Conservation (phyloP, 2,329 filamentous ascomycete genomes). For the Paecilomyces dactylethromorphus region DNA sequence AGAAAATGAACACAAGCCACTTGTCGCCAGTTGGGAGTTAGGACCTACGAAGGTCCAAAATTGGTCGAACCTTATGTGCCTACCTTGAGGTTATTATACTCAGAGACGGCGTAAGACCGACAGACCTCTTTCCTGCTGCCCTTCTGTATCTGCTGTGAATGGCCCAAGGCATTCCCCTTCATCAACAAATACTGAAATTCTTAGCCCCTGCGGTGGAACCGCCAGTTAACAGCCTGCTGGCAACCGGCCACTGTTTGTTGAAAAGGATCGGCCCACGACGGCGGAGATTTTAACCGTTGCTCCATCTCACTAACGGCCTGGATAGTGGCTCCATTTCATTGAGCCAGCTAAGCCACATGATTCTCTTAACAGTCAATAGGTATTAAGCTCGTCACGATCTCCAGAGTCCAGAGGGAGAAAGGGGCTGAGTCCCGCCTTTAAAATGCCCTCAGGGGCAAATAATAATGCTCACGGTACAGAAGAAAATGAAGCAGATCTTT, state of each 20-base stretch:
- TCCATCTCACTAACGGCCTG: neutral
- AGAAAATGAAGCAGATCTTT: neutral
- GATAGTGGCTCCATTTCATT: neutral
- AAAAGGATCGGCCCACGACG: neutral
- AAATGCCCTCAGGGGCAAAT: neutral
- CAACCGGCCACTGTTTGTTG: neutral
- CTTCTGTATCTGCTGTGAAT: neutral
- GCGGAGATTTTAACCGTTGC: neutral
- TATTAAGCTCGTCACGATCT: neutral
- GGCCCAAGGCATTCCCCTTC: neutral
- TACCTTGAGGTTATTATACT: neutral
- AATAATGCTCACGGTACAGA: neutral
- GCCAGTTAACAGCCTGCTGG: neutral
- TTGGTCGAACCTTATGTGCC: neutral
- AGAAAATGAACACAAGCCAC: neutral
- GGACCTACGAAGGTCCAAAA: neutral
- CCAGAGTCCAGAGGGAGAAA: neutral
- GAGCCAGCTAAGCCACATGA: neutral
- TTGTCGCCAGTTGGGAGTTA: neutral
- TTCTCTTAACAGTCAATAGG: neutral
- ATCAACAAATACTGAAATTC: neutral
- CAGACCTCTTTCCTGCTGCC: neutral
- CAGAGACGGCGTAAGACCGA: neutral
- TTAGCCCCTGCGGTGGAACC: neutral
- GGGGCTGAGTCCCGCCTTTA: neutral